Conservation (phyloP, 176 grass and related monocot species). For the Rhynchospora pubera region DNA sequence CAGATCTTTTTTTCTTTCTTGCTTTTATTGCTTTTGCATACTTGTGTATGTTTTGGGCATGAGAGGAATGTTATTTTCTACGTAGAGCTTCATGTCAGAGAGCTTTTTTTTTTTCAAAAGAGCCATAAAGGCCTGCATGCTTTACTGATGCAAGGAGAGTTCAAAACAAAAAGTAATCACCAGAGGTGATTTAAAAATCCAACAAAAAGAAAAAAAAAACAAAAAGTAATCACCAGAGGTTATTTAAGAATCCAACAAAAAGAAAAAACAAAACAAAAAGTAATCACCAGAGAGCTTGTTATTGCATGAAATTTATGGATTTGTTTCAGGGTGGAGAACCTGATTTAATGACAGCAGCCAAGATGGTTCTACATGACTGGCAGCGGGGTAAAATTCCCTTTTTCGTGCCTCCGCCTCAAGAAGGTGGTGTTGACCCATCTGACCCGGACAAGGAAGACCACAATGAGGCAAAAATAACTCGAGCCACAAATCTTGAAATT, state of each 20-base stretch:
- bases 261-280: no score
- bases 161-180: no score
- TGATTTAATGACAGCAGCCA: constrained; percentile 74
- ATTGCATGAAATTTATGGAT: constrained; percentile 13
- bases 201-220: no score
- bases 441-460: not conserved
- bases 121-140: no score
- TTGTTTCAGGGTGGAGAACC: constrained; percentile 74
- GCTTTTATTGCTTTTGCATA: not conserved
- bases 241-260: no score
- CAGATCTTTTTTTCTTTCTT: not conserved
- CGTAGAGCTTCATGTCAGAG: not conserved
- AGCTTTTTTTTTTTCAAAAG: no score
- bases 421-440: constrained; percentile 22
- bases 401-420: constrained; percentile 60
- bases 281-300: not conserved
- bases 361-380: constrained; percentile 99
- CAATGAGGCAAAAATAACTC: not conserved
- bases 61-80: not conserved
- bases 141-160: no score
- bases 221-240: no score
- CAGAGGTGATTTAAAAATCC: no score
- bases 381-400: constrained; percentile 97
- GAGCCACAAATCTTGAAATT: not conserved
- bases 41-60: not conserved